Percentiles rank a stretch among this genome's conserved stretches.
phyloP scores from a whole-genome alignment of 2,329 filamentous ascomycete genomes.

The Cladophialophora bantiana region DNA sequence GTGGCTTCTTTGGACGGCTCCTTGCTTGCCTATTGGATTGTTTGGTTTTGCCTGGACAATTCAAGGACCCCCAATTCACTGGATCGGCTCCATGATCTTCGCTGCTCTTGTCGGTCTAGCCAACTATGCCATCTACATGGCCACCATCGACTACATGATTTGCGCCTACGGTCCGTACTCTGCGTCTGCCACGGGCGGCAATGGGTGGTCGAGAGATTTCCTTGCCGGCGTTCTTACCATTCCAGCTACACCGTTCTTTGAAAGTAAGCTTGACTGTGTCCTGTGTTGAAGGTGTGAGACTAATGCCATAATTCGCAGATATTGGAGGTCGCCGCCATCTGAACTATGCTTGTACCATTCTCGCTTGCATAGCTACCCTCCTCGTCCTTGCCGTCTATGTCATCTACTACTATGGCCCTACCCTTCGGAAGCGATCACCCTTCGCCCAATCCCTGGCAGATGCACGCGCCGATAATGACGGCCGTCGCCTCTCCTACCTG shows the following conservation, averaged over 20 bases:
- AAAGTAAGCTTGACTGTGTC: slow-evolving; percentile 44
- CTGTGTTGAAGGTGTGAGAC: slow-evolving; percentile 15
- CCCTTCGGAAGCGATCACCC: slow-evolving; percentile 65
- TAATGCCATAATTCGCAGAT: slow-evolving; percentile 45
- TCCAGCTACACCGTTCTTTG: slow-evolving; percentile 61
- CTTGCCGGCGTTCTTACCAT: slow-evolving; percentile 69
- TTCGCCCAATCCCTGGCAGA: slow-evolving; percentile 70
- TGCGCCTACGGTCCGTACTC: slow-evolving; percentile 71
- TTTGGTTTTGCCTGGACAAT: slow-evolving; percentile 69
- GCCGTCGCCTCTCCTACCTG: slow-evolving; percentile 46
- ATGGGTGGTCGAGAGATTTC: slow-evolving; percentile 71
- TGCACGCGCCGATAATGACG: slow-evolving; percentile 46
- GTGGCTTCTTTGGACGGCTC: slow-evolving; percentile 67
- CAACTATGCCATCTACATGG: slow-evolving; percentile 70
- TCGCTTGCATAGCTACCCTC: slow-evolving; percentile 67
- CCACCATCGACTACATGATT: slow-evolving; percentile 70
- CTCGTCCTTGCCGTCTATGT: slow-evolving; percentile 70
- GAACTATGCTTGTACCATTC: slow-evolving; percentile 68
- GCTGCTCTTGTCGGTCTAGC: slow-evolving; percentile 67
- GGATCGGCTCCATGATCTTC: slow-evolving; percentile 69
- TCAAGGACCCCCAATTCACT: slow-evolving; percentile 63
- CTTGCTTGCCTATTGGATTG: slow-evolving; percentile 67
- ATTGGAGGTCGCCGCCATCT: slow-evolving; percentile 63
- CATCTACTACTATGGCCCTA: slow-evolving; percentile 70
- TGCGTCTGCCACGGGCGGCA: slow-evolving; percentile 71